Conservation (phyloP, 2,329 filamentous ascomycete species). For the Aspergillus fructus region DNA sequence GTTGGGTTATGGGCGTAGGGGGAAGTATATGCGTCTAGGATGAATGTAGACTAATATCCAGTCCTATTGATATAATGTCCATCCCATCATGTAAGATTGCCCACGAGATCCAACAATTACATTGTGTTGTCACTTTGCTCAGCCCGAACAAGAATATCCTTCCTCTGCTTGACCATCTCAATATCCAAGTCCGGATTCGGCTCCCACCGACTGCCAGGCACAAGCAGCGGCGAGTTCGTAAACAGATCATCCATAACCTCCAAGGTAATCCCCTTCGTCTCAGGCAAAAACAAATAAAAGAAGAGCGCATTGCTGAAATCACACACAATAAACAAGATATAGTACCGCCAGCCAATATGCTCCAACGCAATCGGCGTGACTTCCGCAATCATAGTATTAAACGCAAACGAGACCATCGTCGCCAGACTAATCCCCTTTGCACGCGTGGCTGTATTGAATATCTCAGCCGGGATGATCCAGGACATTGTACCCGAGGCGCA, state of each 20-base stretch:
- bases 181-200: background rate
- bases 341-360: slow-evolving; percentile 6
- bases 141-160: background rate
- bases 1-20: too few relatives aligned
- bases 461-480: slow-evolving; percentile 5
- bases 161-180: slow-evolving; percentile 3
- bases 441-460: slow-evolving; percentile 8
- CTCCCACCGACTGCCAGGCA: slow-evolving; percentile 1
- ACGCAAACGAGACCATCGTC: slow-evolving; percentile 10
- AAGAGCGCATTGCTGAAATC: background rate
- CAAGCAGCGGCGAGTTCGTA: background rate
- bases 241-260: slow-evolving; percentile 17
- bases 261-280: slow-evolving; percentile 14
- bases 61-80: too few relatives aligned
- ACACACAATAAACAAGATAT: slow-evolving; percentile 18
- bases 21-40: too few relatives aligned
- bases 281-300: slow-evolving; percentile 10
- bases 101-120: too few relatives aligned
- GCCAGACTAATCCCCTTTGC: slow-evolving; percentile 7
- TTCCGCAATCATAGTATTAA: slow-evolving; percentile 11
- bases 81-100: too few relatives aligned
- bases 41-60: too few relatives aligned
- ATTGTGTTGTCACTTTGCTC: background rate
- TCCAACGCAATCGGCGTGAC: slow-evolving; percentile 8
- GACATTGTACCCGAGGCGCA: slow-evolving; percentile 6